Evolutionary conservation across 768 basidiomycete genomes (phyloP).

Genomic region (Kwoniella sp.): DNA sequence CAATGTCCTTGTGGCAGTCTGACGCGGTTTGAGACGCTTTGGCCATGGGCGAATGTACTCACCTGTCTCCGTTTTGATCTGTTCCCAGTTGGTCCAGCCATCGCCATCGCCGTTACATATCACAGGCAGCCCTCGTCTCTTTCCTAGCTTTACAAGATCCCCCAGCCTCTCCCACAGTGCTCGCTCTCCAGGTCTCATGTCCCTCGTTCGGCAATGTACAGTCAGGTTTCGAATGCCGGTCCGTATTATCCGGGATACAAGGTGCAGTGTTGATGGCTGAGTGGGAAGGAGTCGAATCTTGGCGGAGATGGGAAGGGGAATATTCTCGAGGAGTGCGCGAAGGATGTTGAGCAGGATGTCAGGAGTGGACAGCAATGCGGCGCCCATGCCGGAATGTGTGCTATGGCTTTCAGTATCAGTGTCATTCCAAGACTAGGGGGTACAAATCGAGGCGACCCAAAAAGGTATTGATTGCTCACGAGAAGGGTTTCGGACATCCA

Average conservation of each 20-base stretch:
- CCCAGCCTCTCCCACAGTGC: conserved; percentile 76
- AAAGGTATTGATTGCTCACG: conserved; percentile 54
- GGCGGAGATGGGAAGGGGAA: conserved; percentile 85
- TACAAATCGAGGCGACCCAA: too few species aligned
- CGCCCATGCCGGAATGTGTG: conserved; percentile 81
- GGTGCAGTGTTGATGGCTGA: conserved; percentile 81
- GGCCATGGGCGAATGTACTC: too few species aligned
- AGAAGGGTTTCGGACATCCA: conserved; percentile 95
- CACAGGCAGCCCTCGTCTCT: conserved; percentile 77
- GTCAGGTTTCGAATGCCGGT: conserved; percentile 89
- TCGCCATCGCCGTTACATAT: conserved; percentile 92
- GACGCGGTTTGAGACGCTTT: too few species aligned
- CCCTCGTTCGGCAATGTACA: conserved; percentile 90
- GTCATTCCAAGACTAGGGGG: too few species aligned
- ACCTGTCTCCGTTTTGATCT: conserved; percentile 76
- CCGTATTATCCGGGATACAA: conserved; percentile 82
- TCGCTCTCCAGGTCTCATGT: conserved; percentile 79
- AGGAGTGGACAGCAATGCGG: conserved; percentile 86
- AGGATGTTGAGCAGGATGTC: conserved; percentile 89
- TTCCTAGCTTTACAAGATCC: conserved; percentile 85
- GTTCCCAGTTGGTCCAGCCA: conserved; percentile 74
- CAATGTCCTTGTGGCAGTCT: too few species aligned
- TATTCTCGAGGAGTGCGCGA: conserved; percentile 68
- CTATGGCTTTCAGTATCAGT: conserved; percentile 12
- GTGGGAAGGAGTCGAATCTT: conserved; percentile 88